These are phyloP conservation scores for Podaxis mareebaensis DNA, from an alignment of 768 basidiomycete genomes.

Conservation along the genomic window DNA sequence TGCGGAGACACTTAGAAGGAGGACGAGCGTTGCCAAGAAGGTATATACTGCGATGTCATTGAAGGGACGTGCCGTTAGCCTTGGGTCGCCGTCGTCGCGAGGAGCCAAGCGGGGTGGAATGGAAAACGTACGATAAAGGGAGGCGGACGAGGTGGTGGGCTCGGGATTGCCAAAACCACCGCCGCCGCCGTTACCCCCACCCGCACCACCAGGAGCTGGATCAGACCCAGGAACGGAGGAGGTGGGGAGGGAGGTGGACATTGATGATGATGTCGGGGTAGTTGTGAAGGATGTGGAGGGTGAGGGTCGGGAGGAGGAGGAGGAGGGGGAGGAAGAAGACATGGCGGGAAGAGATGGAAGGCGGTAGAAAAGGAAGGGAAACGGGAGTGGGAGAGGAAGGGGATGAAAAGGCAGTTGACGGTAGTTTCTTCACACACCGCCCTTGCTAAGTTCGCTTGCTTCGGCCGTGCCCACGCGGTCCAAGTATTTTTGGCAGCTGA, in stretches of 20 bases:
- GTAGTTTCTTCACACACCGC: slow-evolving; percentile 9
- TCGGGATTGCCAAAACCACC: slow-evolving; percentile 5
- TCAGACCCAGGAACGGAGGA: neutral
- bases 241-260: slow-evolving; percentile 4
- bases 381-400: neutral
- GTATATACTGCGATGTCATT: slow-evolving; percentile 39
- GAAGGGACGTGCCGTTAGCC: slow-evolving; percentile 11
- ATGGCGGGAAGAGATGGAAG: neutral
- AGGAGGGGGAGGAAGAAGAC: neutral
- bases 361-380: neutral
- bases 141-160: slow-evolving; percentile 28
- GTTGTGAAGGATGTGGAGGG: neutral
- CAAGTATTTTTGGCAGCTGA: slow-evolving; percentile 10
- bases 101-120: neutral
- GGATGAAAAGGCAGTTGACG: slow-evolving; percentile 5
- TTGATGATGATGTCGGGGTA: neutral
- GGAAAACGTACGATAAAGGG: slow-evolving; percentile 32
- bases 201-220: slow-evolving; percentile 1
- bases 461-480: slow-evolving; percentile 7
- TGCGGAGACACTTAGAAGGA: slow-evolving; percentile 65
- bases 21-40: slow-evolving; percentile 64
- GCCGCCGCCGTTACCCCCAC: neutral
- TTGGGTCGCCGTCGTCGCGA: slow-evolving; percentile 1
- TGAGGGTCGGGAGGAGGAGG: neutral
- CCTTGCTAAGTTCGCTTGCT: neutral